These are phyloP conservation scores for Ceratocystis ficicola DNA, from an alignment of 2,329 filamentous ascomycete species.

Conservation along the genomic window DNA sequence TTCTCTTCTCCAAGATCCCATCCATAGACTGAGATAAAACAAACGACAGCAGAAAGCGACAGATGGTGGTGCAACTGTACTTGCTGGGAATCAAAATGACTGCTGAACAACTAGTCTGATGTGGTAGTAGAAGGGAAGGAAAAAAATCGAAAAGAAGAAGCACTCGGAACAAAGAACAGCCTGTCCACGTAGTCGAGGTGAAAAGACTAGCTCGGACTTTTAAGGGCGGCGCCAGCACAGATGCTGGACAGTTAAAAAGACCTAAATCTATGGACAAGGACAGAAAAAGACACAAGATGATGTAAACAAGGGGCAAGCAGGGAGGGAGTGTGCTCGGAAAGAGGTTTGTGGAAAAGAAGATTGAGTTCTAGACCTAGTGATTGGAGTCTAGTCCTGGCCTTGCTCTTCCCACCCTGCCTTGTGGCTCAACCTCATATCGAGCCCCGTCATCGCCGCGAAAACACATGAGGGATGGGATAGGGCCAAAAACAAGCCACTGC, in stretches of 20 bases:
- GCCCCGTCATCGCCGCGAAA: not conserved
- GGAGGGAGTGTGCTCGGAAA: not conserved
- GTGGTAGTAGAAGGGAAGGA: not conserved
- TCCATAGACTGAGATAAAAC: not conserved
- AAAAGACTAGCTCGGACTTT: slow-evolving; percentile 10
- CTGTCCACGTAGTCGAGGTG: not conserved
- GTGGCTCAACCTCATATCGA: not conserved
- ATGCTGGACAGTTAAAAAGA: not conserved
- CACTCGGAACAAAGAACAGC: not conserved
- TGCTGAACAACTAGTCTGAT: too few relatives aligned
- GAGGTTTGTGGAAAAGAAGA: not conserved
- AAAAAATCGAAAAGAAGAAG: not conserved
- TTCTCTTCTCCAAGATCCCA: not conserved
- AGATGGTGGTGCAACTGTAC: too few relatives aligned
- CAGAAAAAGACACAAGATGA: not conserved
- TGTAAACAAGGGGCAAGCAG: not conserved
- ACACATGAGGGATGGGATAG: not conserved
- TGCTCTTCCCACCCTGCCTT: not conserved
- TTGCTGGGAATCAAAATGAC: too few relatives aligned
- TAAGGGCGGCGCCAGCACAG: slow-evolving; percentile 1
- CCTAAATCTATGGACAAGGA: not conserved
- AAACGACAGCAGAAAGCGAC: not conserved
- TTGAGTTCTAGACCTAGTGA: not conserved
- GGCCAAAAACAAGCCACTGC: not conserved
- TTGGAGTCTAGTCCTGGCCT: not conserved